phyloP scores from a whole-genome alignment of 208 protist genomes.

The Wallacemonas sp. region DNA sequence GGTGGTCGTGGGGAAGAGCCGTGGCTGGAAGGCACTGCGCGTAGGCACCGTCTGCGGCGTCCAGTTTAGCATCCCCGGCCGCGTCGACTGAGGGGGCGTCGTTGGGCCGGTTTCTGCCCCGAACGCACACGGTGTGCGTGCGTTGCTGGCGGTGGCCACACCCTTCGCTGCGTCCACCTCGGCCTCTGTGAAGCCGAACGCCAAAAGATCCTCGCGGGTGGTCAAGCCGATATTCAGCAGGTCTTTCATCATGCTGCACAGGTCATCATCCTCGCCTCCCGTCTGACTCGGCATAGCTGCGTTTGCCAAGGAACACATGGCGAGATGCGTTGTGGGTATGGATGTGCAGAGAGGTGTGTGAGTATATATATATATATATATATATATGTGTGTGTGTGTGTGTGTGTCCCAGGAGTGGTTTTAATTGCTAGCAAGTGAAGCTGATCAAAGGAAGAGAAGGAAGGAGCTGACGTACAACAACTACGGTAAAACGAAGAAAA shows the following conservation, averaged over 20 bases:
- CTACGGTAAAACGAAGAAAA: no score
- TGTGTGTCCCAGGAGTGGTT: background rate
- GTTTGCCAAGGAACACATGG: no score
- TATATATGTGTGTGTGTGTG: background rate
- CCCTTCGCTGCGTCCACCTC: constrained; percentile 20
- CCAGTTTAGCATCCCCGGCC: background rate
- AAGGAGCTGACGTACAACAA: no score
- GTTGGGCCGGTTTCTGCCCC: no score
- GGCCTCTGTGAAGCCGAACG: constrained; percentile 26
- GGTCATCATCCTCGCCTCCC: background rate
- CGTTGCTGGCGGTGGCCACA: no score
- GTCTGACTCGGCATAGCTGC: no score
- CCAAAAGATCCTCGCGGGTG: constrained; percentile 21
- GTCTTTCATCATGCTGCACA: constrained; percentile 21
- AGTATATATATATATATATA: background rate
- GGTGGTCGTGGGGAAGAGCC: no score
- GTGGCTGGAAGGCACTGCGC: background rate
- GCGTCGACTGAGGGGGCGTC: no score
- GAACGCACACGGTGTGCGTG: no score
- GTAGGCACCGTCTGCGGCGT: background rate
- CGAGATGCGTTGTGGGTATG: no score
- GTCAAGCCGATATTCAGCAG: constrained; percentile 26
- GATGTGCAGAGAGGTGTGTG: no score
- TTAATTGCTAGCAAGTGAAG: background rate
- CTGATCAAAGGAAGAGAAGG: no score